Conservation (phyloP, 768 basidiomycete genomes). For the Hysterangium stoloniferum region DNA sequence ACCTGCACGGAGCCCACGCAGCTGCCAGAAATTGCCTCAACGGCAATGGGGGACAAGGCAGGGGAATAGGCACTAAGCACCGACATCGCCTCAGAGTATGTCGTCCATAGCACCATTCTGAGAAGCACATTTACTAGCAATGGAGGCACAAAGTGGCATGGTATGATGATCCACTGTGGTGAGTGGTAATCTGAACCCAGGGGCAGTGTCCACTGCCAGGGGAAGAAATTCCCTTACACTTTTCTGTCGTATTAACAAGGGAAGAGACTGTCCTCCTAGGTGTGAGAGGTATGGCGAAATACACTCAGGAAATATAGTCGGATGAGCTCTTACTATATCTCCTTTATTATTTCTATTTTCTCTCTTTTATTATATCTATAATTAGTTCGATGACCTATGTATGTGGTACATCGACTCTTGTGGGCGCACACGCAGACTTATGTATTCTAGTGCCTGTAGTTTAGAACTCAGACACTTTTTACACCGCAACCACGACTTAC, state of each 20-base stretch:
- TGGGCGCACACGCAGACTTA: no score
- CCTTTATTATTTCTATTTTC: no score
- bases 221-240: conserved; percentile 43
- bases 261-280: conserved; percentile 51
- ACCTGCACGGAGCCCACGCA: conserved; percentile 66
- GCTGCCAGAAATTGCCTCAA: conserved; percentile 54
- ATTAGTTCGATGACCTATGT: no score
- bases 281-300: no score
- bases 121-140: conserved; percentile 63
- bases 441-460: no score
- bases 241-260: conserved; percentile 51
- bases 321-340: no score
- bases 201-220: conserved; percentile 1
- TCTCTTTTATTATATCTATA: no score
- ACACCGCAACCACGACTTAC: no score
- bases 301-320: no score
- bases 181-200: conserved; percentile 9
- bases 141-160: conserved; percentile 64
- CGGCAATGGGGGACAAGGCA: conserved; percentile 32
- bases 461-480: no score
- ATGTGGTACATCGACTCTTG: no score
- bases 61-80: background rate
- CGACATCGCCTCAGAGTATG: conserved; percentile 47
- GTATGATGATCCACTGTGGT: conserved; percentile 21
- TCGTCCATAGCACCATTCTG: conserved; percentile 67